Evolutionary conservation across 2,329 filamentous ascomycete genomes (phyloP).

Genomic region (Aotearoamyces nothofagi): DNA sequence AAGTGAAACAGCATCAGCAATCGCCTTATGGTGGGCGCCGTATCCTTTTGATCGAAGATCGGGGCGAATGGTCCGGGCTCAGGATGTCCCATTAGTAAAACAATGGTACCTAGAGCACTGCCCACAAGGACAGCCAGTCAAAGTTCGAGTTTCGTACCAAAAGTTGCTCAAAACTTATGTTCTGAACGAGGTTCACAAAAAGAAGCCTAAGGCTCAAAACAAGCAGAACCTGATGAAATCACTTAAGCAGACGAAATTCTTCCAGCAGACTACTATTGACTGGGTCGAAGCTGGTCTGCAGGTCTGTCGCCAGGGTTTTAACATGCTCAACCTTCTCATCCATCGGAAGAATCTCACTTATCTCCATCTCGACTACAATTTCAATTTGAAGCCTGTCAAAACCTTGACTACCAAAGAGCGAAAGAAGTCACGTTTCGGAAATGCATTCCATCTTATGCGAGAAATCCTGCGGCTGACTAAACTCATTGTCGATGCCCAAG

Average conservation of each 20-base stretch:
- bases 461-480: conserved; percentile 94
- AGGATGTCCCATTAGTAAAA: conserved; percentile 93
- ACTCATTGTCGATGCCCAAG: conserved; percentile 94
- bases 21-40: conserved; percentile 95
- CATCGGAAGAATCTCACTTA: conserved; percentile 98
- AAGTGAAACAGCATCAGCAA: conserved; percentile 77
- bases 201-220: conserved; percentile 86
- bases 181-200: conserved; percentile 91
- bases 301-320: conserved; percentile 95
- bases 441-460: conserved; percentile 97
- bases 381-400: conserved; percentile 98
- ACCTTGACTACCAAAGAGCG: conserved; percentile 96
- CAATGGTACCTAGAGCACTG: conserved; percentile 98
- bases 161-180: conserved; percentile 95
- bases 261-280: conserved; percentile 97
- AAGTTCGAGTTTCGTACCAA: conserved; percentile 95
- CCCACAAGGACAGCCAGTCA: conserved; percentile 80
- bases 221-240: conserved; percentile 84
- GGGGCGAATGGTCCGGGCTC: conserved; percentile 88
- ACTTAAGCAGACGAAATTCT: conserved; percentile 94
- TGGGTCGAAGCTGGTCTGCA: conserved; percentile 98
- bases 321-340: conserved; percentile 96
- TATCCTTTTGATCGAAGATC: conserved; percentile 91
- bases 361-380: conserved; percentile 97
- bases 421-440: conserved; percentile 98